A percentile compares a stretch with the other conserved stretches of the same genome.
These are phyloP conservation scores for Ceratocystiopsis minuta DNA, from an alignment of 2,329 filamentous ascomycete genomes.

Conservation along the genomic window DNA sequence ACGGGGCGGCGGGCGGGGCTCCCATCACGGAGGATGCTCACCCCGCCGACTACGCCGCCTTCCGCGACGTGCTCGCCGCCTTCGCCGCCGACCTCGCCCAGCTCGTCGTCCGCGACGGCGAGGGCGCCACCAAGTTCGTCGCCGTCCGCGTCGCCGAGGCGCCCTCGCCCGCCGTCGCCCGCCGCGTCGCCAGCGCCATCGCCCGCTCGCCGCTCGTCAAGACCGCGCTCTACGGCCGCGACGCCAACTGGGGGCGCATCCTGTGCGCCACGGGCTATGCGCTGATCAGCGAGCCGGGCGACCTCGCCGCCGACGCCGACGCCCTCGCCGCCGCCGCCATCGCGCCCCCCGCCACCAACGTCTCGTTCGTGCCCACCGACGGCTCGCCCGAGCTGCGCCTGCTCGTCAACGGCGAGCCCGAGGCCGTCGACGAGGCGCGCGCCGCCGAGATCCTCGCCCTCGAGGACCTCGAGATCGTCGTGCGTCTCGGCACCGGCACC, in stretches of 20 bases:
- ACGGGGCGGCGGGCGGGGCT: conserved; percentile 69
- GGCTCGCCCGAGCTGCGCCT: conserved; percentile 62
- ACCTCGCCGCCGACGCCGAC: conserved; percentile 19
- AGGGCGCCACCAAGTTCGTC: conserved; percentile 96
- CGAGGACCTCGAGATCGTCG: conserved; percentile 64
- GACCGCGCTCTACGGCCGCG: conserved; percentile 89
- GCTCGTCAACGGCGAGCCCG: conserved; percentile 62
- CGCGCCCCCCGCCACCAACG: conserved; percentile 51
- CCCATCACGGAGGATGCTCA: conserved; percentile 34
- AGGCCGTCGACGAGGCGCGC: conserved; percentile 57
- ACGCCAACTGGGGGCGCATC: conserved; percentile 97
- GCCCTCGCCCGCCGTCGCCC: conserved; percentile 49
- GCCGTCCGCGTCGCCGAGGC: conserved; percentile 71
- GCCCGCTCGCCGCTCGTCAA: conserved; percentile 88
- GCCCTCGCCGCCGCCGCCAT: conserved; percentile 39
- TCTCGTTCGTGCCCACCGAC: conserved; percentile 62
- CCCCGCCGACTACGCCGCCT: conserved; percentile 47
- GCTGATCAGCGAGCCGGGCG: conserved; percentile 39
- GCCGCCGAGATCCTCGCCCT: conserved; percentile 62
- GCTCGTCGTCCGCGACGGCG: conserved; percentile 86
- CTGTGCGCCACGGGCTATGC: conserved; percentile 84
- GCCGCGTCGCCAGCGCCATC: conserved; percentile 70
- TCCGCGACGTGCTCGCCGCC: conserved; percentile 51
- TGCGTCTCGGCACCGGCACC: conserved; percentile 50
- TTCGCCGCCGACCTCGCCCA: conserved; percentile 78